These are phyloP conservation scores for Bipolaris bicolor DNA, from an alignment of 2,329 filamentous ascomycete species.

Conservation along the genomic window DNA sequence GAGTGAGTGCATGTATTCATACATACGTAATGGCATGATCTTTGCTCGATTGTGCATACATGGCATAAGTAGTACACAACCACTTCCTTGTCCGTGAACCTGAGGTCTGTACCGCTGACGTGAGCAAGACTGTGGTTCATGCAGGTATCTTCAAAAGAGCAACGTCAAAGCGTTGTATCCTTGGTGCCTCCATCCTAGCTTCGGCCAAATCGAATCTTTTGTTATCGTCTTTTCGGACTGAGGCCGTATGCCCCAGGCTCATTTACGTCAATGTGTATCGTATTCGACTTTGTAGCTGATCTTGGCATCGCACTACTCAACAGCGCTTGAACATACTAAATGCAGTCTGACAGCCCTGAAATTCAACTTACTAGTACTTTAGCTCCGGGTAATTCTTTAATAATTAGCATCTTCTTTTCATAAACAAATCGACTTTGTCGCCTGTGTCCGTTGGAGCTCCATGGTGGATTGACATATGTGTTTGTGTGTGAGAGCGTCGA, in stretches of 20 bases:
- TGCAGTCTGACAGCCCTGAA: slow-evolving; percentile 47
- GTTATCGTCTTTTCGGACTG: too few relatives aligned
- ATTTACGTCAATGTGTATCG: slow-evolving; percentile 27
- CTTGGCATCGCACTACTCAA: slow-evolving; percentile 44
- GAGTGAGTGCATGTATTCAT: too few relatives aligned
- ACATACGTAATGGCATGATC: too few relatives aligned
- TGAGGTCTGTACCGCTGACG: not conserved
- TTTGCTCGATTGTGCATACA: too few relatives aligned
- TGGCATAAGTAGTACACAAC: too few relatives aligned
- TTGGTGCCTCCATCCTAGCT: too few relatives aligned
- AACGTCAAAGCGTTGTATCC: too few relatives aligned
- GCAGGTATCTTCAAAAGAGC: not conserved
- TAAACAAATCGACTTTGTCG: slow-evolving; percentile 49
- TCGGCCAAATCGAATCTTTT: too few relatives aligned
- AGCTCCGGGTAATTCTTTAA: slow-evolving; percentile 49
- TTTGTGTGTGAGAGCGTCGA: slow-evolving; percentile 36
- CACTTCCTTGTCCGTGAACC: not conserved
- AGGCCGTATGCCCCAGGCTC: too few relatives aligned
- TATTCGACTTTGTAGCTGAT: slow-evolving; percentile 50
- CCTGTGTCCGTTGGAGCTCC: slow-evolving; percentile 25
- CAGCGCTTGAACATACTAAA: slow-evolving; percentile 36
- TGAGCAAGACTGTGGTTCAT: not conserved
- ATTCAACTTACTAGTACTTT: slow-evolving; percentile 38
- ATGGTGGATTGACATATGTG: slow-evolving; percentile 43
- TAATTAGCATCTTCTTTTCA: slow-evolving; percentile 47